Evolutionary conservation across 257 asterid genomes (phyloP).

Genomic region (Mentha longifolia): DNA sequence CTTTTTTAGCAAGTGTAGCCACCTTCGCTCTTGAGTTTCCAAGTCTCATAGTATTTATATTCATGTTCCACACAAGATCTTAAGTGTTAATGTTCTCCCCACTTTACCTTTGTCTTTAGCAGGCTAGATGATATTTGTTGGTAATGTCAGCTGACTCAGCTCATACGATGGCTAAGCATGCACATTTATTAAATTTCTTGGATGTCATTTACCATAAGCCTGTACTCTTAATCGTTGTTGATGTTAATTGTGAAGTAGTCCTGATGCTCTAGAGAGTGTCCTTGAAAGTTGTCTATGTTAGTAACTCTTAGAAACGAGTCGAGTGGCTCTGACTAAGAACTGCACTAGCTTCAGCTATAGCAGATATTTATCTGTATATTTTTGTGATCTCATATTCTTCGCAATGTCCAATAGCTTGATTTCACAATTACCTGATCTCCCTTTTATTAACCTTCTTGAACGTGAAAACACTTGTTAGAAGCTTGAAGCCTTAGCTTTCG

Average conservation of each 20-base stretch:
- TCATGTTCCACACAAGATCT: slow-evolving; percentile 14
- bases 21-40: slow-evolving; percentile 7
- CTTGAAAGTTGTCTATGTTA: not conserved
- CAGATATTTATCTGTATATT: not conserved
- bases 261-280: slow-evolving; percentile 7
- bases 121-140: not conserved
- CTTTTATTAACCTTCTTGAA: slow-evolving; percentile 8
- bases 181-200: not conserved
- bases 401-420: slow-evolving; percentile 14
- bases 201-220: slow-evolving; percentile 16
- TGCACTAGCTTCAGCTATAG: not conserved
- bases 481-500: slow-evolving; percentile 13
- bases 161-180: slow-evolving; percentile 4
- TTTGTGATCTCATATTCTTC: slow-evolving; percentile 16
- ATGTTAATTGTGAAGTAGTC: slow-evolving; percentile 15
- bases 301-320: slow-evolving; percentile 3
- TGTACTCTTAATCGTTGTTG: not conserved
- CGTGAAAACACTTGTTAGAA: not conserved
- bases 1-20: not conserved
- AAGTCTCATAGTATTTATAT: not conserved
- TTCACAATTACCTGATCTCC: slow-evolving; percentile 5
- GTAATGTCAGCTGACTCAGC: not conserved
- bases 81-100: not conserved
- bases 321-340: slow-evolving; percentile 15
- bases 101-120: slow-evolving; percentile 4